Conservation (phyloP, 2,329 filamentous ascomycete species). For the Talaromyces pinophilus region DNA sequence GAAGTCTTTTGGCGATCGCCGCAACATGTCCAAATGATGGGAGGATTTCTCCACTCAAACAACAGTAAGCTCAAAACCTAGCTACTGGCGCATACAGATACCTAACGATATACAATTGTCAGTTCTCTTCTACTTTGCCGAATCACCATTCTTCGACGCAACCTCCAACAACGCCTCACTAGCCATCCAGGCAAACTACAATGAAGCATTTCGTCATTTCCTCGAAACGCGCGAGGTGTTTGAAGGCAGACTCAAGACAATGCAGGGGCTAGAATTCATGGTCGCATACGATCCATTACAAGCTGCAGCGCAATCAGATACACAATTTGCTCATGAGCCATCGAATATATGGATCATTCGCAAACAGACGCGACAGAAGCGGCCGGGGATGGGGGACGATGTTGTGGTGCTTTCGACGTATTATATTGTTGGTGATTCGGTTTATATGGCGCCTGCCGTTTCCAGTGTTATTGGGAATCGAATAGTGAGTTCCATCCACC, state of each 20-base stretch:
- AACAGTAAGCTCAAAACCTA: constrained; percentile 38
- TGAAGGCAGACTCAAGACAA: constrained; percentile 56
- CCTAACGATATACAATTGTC: neutral
- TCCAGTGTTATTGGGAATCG: constrained; percentile 59
- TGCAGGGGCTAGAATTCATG: constrained; percentile 61
- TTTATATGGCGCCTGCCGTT: constrained; percentile 64
- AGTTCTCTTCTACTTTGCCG: constrained; percentile 64
- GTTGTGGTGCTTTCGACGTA: constrained; percentile 59
- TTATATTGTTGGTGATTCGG: constrained; percentile 61
- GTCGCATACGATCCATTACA: constrained; percentile 60
- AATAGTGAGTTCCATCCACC: constrained; percentile 44
- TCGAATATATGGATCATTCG: constrained; percentile 61
- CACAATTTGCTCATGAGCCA: constrained; percentile 47
- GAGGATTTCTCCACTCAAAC: constrained; percentile 48
- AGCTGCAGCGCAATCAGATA: constrained; percentile 45
- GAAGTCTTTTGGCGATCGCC: constrained; percentile 50
- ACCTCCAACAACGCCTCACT: constrained; percentile 62
- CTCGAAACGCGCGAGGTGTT: constrained; percentile 59
- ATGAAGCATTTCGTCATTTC: constrained; percentile 52
- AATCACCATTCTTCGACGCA: constrained; percentile 64
- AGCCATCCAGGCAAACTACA: constrained; percentile 53
- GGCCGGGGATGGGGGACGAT: constrained; percentile 48
- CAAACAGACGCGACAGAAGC: constrained; percentile 57
- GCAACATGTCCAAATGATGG: constrained; percentile 50
- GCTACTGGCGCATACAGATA: neutral